These are phyloP conservation scores for Neofusicoccum laricinum DNA, from an alignment of 2,329 filamentous ascomycete genomes.

Conservation along the genomic window DNA sequence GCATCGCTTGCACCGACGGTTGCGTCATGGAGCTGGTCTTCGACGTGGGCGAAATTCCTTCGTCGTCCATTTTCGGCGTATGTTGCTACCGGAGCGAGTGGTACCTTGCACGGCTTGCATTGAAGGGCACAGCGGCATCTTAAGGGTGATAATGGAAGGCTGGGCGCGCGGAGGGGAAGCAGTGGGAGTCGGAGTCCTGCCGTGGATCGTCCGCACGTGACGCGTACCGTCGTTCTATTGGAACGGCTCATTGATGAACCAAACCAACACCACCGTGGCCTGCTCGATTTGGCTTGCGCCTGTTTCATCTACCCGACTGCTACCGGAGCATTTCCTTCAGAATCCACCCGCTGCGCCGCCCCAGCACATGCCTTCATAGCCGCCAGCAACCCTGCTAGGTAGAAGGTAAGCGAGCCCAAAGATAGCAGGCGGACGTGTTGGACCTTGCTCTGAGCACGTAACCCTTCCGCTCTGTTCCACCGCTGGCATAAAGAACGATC, in stretches of 20 bases:
- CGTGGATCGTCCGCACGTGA: conserved; percentile 15
- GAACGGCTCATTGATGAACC: conserved; percentile 3
- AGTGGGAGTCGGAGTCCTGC: conserved; percentile 15
- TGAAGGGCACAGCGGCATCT: conserved; percentile 15
- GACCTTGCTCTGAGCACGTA: neutral
- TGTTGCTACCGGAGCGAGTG: neutral
- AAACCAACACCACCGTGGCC: neutral
- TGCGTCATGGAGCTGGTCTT: conserved; percentile 12
- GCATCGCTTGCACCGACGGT: conserved; percentile 11
- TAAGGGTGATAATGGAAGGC: conserved; percentile 12
- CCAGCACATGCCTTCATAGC: conserved; percentile 5
- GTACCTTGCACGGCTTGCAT: conserved; percentile 2
- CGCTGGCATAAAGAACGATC: neutral
- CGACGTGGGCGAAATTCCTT: conserved; percentile 13
- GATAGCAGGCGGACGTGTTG: neutral
- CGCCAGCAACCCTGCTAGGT: conserved; percentile 12
- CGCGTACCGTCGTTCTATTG: neutral
- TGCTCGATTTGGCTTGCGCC: neutral
- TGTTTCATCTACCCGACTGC: neutral
- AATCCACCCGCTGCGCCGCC: neutral
- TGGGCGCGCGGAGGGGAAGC: conserved; percentile 14
- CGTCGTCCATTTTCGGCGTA: conserved; percentile 7
- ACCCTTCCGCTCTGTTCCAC: neutral
- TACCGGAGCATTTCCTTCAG: neutral
- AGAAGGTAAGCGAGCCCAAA: conserved; percentile 11